phyloP scores from a whole-genome alignment of 805 yeast species.

The Metschnikowia similis region DNA sequence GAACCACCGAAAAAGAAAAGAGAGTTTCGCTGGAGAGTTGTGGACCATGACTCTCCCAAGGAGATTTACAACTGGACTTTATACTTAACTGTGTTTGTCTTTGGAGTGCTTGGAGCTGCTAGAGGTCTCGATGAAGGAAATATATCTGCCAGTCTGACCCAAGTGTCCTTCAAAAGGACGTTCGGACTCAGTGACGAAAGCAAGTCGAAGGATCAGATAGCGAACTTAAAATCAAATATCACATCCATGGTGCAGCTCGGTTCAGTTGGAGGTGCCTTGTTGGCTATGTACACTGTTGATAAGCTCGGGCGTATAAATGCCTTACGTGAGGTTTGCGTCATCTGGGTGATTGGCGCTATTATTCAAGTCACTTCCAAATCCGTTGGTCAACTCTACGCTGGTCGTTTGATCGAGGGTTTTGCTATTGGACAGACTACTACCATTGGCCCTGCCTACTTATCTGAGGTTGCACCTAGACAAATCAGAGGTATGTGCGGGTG shows the following conservation, averaged over 20 bases:
- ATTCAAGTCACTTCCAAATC: conserved; percentile 44
- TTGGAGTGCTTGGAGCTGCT: conserved; percentile 54
- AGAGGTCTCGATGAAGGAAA: conserved; percentile 58
- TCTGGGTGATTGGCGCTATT: conserved; percentile 38
- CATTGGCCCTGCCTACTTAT: conserved; percentile 49
- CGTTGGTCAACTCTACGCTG: conserved; percentile 52
- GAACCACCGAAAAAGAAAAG: not conserved
- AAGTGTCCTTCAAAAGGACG: conserved; percentile 34
- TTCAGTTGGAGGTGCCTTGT: conserved; percentile 49
- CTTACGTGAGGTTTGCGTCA: conserved; percentile 38
- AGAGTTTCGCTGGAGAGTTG: conserved; percentile 22
- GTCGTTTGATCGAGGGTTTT: conserved; percentile 52
- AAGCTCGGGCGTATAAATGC: conserved; percentile 49
- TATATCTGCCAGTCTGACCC: conserved; percentile 44
- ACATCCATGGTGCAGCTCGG: conserved; percentile 58
- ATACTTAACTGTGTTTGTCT: conserved; percentile 42
- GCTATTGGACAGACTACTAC: conserved; percentile 57
- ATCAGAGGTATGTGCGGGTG: conserved; percentile 51
- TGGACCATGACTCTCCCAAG: conserved; percentile 34
- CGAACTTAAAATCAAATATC: conserved; percentile 49
- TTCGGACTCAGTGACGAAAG: conserved; percentile 43
- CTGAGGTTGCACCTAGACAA: conserved; percentile 50
- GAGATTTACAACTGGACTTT: conserved; percentile 47
- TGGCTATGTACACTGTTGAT: conserved; percentile 48
- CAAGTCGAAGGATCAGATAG: conserved; percentile 33